Conservation (phyloP, 768 basidiomycete genomes). For the Leccinellum luteum region DNA sequence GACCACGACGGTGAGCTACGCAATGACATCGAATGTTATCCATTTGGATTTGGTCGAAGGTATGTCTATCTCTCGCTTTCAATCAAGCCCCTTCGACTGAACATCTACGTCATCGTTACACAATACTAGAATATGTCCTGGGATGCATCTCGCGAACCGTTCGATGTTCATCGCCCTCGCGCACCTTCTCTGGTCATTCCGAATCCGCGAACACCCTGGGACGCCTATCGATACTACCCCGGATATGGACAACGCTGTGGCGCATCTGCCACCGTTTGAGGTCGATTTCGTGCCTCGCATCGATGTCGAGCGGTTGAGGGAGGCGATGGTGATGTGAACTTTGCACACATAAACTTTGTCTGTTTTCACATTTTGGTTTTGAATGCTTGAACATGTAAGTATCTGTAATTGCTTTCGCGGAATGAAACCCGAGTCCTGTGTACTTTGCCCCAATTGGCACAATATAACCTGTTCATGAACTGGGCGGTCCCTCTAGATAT, state of each 20-base stretch:
- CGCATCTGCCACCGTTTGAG: constrained; percentile 55
- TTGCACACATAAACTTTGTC: neutral
- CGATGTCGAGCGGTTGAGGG: constrained; percentile 9
- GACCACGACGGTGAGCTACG: constrained; percentile 39
- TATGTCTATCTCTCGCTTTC: neutral
- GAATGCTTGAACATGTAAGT: neutral
- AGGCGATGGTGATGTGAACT: constrained; percentile 6
- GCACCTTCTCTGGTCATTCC: constrained; percentile 61
- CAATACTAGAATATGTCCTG: constrained; percentile 51
- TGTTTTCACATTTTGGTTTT: neutral
- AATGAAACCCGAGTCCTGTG: neutral
- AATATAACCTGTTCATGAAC: too few species aligned
- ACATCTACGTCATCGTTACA: too few species aligned
- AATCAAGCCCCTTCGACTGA: too few species aligned
- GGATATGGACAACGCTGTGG: constrained; percentile 55
- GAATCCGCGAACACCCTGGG: constrained; percentile 42
- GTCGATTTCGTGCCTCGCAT: constrained; percentile 51
- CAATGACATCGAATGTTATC: constrained; percentile 45
- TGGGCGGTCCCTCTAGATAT: too few species aligned
- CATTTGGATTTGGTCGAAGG: constrained; percentile 54
- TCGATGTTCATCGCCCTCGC: constrained; percentile 63
- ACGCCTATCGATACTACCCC: constrained; percentile 51
- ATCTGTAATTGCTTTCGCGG: neutral
- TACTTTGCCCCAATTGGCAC: neutral
- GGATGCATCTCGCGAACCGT: constrained; percentile 47